Evolutionary conservation across 192 early-diverging fungal species (phyloP).

Genomic region (Coemansia furcata): DNA sequence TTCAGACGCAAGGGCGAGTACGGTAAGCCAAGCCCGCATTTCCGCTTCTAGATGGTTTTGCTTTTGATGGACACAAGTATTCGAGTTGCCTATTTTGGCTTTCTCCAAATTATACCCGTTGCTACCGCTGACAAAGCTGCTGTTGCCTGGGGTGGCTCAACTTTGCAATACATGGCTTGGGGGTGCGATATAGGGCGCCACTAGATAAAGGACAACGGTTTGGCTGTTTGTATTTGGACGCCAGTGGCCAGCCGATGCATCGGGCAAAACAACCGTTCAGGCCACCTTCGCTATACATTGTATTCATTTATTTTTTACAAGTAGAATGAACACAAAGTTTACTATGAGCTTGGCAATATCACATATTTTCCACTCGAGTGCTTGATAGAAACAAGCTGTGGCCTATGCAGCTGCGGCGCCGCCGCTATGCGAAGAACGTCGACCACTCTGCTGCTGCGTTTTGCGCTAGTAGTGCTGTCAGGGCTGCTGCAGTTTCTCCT

Average conservation of each 20-base stretch:
- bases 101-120: neutral
- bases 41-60: neutral
- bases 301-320: neutral
- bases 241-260: neutral
- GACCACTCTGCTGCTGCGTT: conserved; percentile 5
- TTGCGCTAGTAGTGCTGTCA: conserved; percentile 4
- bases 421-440: neutral
- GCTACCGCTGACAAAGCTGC: neutral
- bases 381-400: conserved; percentile 36
- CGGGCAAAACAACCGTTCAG: conserved; percentile 4
- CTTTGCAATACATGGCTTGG: neutral
- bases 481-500: neutral
- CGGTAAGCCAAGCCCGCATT: no score
- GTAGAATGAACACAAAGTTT: neutral
- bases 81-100: neutral
- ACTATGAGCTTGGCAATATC: neutral
- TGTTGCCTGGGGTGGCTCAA: neutral
- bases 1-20: no score
- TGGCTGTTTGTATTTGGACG: neutral
- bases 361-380: conserved; percentile 11
- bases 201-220: neutral
- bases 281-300: neutral
- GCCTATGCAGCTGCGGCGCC: conserved; percentile 1
- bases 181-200: neutral
- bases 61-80: neutral